Conservation (phyloP, 805 yeast species). For the Kuraishia capsulata region DNA sequence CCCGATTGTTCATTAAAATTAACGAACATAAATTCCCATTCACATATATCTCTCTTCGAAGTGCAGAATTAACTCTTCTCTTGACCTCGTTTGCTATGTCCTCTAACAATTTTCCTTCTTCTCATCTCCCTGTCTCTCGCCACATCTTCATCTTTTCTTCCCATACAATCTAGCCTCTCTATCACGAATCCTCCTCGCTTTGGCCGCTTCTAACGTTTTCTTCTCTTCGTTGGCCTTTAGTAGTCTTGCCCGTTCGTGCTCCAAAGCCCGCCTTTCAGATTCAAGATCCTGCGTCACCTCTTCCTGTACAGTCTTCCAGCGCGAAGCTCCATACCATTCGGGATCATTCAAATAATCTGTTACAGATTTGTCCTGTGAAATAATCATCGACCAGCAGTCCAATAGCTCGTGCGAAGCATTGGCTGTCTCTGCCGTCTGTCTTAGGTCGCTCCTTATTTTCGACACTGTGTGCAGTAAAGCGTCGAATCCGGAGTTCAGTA, state of each 20-base stretch:
- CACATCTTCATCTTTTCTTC: background rate
- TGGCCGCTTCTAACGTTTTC: slow-evolving; percentile 11
- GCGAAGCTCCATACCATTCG: slow-evolving; percentile 10
- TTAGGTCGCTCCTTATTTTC: slow-evolving; percentile 20
- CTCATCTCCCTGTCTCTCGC: too few species aligned
- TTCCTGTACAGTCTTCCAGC: slow-evolving; percentile 24
- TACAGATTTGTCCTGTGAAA: slow-evolving; percentile 53
- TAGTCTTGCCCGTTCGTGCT: slow-evolving; percentile 8
- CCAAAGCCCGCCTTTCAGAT: background rate
- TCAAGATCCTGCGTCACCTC: slow-evolving; percentile 8
- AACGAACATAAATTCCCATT: too few species aligned
- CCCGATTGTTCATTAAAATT: too few species aligned
- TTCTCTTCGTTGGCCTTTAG: slow-evolving; percentile 15
- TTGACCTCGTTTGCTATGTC: too few species aligned
- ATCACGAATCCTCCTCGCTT: slow-evolving; percentile 10
- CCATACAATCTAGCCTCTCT: slow-evolving; percentile 4
- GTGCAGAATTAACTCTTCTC: too few species aligned
- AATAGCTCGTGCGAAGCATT: slow-evolving; percentile 39
- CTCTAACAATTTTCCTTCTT: too few species aligned
- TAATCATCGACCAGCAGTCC: slow-evolving; percentile 52
- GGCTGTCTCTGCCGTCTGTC: slow-evolving; percentile 29
- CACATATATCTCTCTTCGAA: too few species aligned
- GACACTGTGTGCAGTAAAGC: slow-evolving; percentile 20
- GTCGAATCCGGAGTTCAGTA: slow-evolving; percentile 24
- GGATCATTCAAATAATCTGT: slow-evolving; percentile 28